Percentiles rank a stretch among this genome's conserved stretches.
phyloP scores from a whole-genome alignment of 805 yeast genomes.

The Wickerhamiella allomyrinae region DNA sequence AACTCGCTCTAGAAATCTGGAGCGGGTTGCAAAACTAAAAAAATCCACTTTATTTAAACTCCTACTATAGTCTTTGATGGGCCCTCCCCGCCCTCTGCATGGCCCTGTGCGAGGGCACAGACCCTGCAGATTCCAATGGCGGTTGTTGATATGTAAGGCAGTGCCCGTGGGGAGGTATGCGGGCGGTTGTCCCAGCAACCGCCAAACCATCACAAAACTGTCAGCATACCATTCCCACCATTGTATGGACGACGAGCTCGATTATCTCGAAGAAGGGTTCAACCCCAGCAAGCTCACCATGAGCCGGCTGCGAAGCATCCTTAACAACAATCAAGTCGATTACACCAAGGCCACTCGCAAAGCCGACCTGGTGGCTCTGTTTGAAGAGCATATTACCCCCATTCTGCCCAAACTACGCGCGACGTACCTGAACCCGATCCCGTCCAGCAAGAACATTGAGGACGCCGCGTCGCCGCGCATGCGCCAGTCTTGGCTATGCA shows the following conservation, averaged over 20 bases:
- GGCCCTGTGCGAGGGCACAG: too few relatives aligned
- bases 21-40: too few relatives aligned
- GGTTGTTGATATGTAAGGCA: too few relatives aligned
- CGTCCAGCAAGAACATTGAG: slow-evolving; percentile 29
- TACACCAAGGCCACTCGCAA: slow-evolving; percentile 57
- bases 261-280: slow-evolving; percentile 33
- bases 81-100: too few relatives aligned
- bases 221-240: not conserved
- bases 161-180: too few relatives aligned
- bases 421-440: slow-evolving; percentile 21
- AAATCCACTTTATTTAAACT: too few relatives aligned
- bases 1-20: too few relatives aligned
- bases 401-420: slow-evolving; percentile 31
- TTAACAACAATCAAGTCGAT: slow-evolving; percentile 46
- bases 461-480: slow-evolving; percentile 20
- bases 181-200: not conserved
- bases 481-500: not conserved
- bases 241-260: slow-evolving; percentile 11
- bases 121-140: too few relatives aligned
- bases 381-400: slow-evolving; percentile 39
- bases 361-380: slow-evolving; percentile 45
- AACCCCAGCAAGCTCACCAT: slow-evolving; percentile 53
- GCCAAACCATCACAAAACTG: not conserved
- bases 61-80: too few relatives aligned
- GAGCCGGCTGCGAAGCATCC: slow-evolving; percentile 52